These are phyloP conservation scores for Candida sakaeoensis DNA, from an alignment of 805 yeast genomes.

Conservation along the genomic window DNA sequence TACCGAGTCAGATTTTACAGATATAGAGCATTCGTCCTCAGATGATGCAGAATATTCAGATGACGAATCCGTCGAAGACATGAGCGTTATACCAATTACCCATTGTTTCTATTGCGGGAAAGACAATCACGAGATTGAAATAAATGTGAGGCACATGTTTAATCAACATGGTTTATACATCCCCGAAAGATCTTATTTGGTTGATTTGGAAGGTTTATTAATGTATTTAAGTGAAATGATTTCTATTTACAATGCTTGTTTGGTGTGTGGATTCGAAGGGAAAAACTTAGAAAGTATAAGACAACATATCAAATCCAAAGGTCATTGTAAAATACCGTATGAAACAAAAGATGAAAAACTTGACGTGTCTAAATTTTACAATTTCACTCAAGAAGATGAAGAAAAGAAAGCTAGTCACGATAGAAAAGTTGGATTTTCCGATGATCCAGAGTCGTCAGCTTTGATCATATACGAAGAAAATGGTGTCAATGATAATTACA, in stretches of 20 bases:
- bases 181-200: slow-evolving; percentile 38
- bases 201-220: slow-evolving; percentile 36
- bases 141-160: slow-evolving; percentile 46
- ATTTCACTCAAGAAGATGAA: slow-evolving; percentile 23
- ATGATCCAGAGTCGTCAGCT: slow-evolving; percentile 13
- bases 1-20: slow-evolving; percentile 34
- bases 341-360: slow-evolving; percentile 38
- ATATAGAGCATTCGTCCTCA: slow-evolving; percentile 15
- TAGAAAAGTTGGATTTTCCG: slow-evolving; percentile 26
- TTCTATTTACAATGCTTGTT: slow-evolving; percentile 39
- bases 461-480: slow-evolving; percentile 12
- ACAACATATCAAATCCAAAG: slow-evolving; percentile 42
- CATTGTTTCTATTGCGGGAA: slow-evolving; percentile 58
- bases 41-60: slow-evolving; percentile 23
- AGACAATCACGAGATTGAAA: slow-evolving; percentile 50
- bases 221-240: slow-evolving; percentile 35
- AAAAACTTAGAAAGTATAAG: slow-evolving; percentile 38
- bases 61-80: slow-evolving; percentile 21
- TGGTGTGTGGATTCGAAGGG: slow-evolving; percentile 43
- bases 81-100: slow-evolving; percentile 43
- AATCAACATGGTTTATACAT: slow-evolving; percentile 43
- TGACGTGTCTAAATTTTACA: slow-evolving; percentile 35
- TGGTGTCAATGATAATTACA: slow-evolving; percentile 21
- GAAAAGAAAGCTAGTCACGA: slow-evolving; percentile 11
- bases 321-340: slow-evolving; percentile 45